A percentile compares a stretch with the other conserved stretches of the same genome.
phyloP scores from a whole-genome alignment of 306 rosid genomes.

The Glycyrrhiza uralensis region DNA sequence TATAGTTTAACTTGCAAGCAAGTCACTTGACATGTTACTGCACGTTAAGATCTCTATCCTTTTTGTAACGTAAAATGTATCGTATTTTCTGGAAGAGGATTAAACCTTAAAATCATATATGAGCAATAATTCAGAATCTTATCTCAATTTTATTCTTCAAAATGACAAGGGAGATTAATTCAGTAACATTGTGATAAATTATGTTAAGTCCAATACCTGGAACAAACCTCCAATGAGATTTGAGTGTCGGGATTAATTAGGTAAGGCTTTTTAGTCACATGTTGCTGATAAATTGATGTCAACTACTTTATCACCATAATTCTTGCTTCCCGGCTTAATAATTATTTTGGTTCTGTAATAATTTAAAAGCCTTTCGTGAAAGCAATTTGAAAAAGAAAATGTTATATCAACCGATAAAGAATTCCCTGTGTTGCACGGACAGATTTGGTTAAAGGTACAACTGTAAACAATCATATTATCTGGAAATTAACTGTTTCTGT shows the following conservation, averaged over 20 bases:
- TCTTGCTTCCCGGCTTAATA: background rate
- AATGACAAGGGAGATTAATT: background rate
- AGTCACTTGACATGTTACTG: background rate
- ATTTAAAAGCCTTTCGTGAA: background rate
- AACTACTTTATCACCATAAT: background rate
- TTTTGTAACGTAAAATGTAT: too few species aligned
- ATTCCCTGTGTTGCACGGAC: background rate
- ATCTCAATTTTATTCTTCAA: background rate
- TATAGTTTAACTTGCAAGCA: background rate
- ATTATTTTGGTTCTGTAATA: background rate
- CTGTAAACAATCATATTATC: background rate
- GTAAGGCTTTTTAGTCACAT: slow-evolving; percentile 22
- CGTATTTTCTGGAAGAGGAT: too few species aligned
- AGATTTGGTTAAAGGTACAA: background rate
- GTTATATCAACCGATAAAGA: background rate
- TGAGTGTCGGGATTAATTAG: background rate
- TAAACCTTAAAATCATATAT: too few species aligned
- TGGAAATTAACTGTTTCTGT: background rate
- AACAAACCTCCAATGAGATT: background rate
- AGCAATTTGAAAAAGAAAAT: slow-evolving; percentile 19
- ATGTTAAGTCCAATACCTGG: background rate
- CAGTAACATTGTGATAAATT: background rate
- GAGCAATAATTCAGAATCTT: too few species aligned
- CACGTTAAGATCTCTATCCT: too few species aligned
- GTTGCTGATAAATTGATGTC: slow-evolving; percentile 22